Evolutionary conservation across 2,329 filamentous ascomycete genomes (phyloP), one percentile per base, ranked within the genome.

Genomic region (Monosporascus ibericus): DNA sequence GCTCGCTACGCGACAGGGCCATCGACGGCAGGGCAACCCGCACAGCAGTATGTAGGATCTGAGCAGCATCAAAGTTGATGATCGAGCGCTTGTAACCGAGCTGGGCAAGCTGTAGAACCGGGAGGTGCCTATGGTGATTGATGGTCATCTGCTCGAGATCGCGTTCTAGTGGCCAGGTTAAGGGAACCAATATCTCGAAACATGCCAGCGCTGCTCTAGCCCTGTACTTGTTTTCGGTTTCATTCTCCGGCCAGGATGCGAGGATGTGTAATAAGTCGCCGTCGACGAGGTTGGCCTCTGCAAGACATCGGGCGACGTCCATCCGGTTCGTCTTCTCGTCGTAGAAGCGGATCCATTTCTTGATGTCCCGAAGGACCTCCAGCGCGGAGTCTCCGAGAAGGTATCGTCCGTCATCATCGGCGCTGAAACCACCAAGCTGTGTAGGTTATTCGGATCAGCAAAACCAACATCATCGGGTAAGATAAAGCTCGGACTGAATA

Each of bases 331-430:
- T 84, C 68, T 95, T 95, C 67, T 95, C 89, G 69, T 96, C 92
- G 76, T 94, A 94, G 57, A 96, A 84, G 61, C 90, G 91, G 60
- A 99, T 80, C 94, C 94, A 99, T 81, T 87, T 87, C 67, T 94
- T 92, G 51, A 99, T 79, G 72, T 99, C 94, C 57, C 92, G 91
- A 52, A 99, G 77, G 65, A 92, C 94, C 53, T 94, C 89, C 55
- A 95, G 77, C 14, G 92, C 92, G 67, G 96, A 92, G 70, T 97
- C 92, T 70, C 94, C 94, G 37, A 97, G 84, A 44, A 90, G 80
- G 69, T 99, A 99, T 65, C 80, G 80, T 52, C 88, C 88, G 65
- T 91, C 86, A 63, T 92, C 86, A 60, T 90, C 87, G 49, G 84
- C 78, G 62, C 88, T 88, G 63, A 85, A 84, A 50, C 92, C 92